Conservation (phyloP, 2,329 filamentous ascomycete species). For the Exophiala lecanii-corni region DNA sequence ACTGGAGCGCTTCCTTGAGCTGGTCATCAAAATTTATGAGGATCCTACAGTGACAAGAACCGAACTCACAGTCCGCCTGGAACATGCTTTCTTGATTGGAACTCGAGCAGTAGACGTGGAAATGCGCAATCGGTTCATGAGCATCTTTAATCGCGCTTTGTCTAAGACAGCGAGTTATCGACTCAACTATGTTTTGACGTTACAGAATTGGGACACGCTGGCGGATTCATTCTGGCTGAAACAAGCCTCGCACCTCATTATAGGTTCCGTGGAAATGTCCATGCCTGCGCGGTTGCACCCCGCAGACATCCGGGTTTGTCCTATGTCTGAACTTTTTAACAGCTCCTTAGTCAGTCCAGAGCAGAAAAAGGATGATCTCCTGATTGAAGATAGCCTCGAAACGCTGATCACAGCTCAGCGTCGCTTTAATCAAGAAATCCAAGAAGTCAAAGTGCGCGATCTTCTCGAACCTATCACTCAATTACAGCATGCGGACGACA, state of each 20-base stretch:
- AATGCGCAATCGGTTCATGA: slow-evolving; percentile 95
- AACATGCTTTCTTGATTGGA: slow-evolving; percentile 96
- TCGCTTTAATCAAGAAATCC: slow-evolving; percentile 77
- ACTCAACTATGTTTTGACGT: slow-evolving; percentile 79
- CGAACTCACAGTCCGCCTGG: slow-evolving; percentile 92
- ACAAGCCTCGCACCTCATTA: slow-evolving; percentile 86
- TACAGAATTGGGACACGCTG: slow-evolving; percentile 96
- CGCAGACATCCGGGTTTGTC: slow-evolving; percentile 77
- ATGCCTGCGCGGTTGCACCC: slow-evolving; percentile 70
- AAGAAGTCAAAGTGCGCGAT: slow-evolving; percentile 82
- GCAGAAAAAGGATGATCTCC: slow-evolving; percentile 55
- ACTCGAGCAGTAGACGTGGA: slow-evolving; percentile 89
- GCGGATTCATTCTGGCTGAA: slow-evolving; percentile 95
- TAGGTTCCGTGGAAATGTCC: slow-evolving; percentile 85
- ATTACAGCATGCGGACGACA: slow-evolving; percentile 81
- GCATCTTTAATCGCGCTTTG: slow-evolving; percentile 89
- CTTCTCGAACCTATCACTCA: slow-evolving; percentile 85
- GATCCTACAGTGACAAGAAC: slow-evolving; percentile 93
- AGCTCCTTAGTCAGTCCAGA: slow-evolving; percentile 64
- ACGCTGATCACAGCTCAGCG: slow-evolving; percentile 70
- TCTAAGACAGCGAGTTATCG: slow-evolving; percentile 88
- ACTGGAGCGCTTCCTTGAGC: slow-evolving; percentile 85
- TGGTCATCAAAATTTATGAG: slow-evolving; percentile 97
- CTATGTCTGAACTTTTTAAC: slow-evolving; percentile 67
- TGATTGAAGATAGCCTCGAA: slow-evolving; percentile 79